Base-by-base conservation (phyloP, 768 basidiomycete genomes). In the Podaxis carcinomalis region DNA sequence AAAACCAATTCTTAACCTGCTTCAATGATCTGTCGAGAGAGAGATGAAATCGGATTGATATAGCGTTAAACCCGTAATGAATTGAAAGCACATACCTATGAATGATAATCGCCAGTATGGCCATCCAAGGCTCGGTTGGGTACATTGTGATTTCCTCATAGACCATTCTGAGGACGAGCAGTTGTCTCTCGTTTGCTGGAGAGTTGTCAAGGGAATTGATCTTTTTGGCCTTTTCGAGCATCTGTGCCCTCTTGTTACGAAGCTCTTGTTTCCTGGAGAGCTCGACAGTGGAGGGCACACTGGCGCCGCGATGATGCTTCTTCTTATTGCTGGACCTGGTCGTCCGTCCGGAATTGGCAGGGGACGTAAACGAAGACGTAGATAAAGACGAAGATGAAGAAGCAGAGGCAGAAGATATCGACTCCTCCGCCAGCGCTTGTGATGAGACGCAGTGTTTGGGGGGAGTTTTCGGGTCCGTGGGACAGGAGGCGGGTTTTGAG, bases 1-100 rank as follows among this genome's bases (percentile, higher is more conserved):
- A 84, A 62, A 87, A 87, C 85, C 85, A 87, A 64, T 85, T 85
- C 72, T 83, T 85, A 57, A 86, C 79, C 70, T 85, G 84, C 66
- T 80, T 80, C 66, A 82, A 83, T 51, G 83, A 79, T 64, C 83
- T 84, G 68, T 32, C 32, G 51, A 53, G 40, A 40, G 23, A 44
- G 52, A 62, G 51, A 59, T 55, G 52, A 60, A 42, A 27, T 51
- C 13, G 46, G 37, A 42, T 28, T 51, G 40, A 58, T 49, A 9
- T n/a, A 6, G 35, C 56, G 60, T 32, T 44, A 51, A 46, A 39
- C 51, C 13, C 52, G 11, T 61, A 50, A 63, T 35, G 19, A 55
- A 51, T 52, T 52, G 36, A 23, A 35, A 19, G 27, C 36, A 66
- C 74, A 65, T 56, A 84, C 85, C 84, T 75, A 62, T 78, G 74